Conservation (phyloP, 441 rosid species). For the Bruguiera hainesii region DNA sequence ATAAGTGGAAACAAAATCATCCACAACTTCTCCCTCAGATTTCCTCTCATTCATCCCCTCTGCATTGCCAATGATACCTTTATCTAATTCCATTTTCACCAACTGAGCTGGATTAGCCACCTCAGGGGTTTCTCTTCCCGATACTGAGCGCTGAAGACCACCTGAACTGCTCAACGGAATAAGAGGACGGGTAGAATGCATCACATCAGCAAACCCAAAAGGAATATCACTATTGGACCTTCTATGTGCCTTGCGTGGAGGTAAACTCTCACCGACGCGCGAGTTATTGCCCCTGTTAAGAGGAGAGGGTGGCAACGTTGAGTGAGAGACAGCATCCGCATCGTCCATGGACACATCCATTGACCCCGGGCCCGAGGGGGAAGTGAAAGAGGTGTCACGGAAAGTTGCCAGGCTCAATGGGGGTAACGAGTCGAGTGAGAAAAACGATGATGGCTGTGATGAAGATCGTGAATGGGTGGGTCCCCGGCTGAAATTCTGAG, state of each 20-base stretch:
- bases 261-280: constrained; percentile 60
- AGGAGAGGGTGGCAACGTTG: constrained; percentile 68
- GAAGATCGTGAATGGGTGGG: constrained; percentile 76
- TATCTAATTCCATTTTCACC: constrained; percentile 78
- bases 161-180: constrained; percentile 43
- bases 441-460: constrained; percentile 77
- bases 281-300: constrained; percentile 40
- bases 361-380: constrained; percentile 42
- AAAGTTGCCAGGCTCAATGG: constrained; percentile 72
- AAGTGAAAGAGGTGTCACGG: constrained; percentile 38
- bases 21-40: constrained; percentile 72
- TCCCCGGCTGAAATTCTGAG: constrained; percentile 42
- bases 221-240: constrained; percentile 92
- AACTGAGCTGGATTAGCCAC: constrained; percentile 55
- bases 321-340: constrained; percentile 47
- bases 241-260: constrained; percentile 79
- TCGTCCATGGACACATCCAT: constrained; percentile 66
- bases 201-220: constrained; percentile 40
- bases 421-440: constrained; percentile 69
- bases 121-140: constrained; percentile 44
- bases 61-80: constrained; percentile 31
- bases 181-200: constrained; percentile 52
- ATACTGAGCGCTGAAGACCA: constrained; percentile 40
- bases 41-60: constrained; percentile 76
- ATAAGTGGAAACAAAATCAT: constrained; percentile 83